Conservation (phyloP, 2,329 filamentous ascomycete genomes). For the Colletotrichum sublineola region DNA sequence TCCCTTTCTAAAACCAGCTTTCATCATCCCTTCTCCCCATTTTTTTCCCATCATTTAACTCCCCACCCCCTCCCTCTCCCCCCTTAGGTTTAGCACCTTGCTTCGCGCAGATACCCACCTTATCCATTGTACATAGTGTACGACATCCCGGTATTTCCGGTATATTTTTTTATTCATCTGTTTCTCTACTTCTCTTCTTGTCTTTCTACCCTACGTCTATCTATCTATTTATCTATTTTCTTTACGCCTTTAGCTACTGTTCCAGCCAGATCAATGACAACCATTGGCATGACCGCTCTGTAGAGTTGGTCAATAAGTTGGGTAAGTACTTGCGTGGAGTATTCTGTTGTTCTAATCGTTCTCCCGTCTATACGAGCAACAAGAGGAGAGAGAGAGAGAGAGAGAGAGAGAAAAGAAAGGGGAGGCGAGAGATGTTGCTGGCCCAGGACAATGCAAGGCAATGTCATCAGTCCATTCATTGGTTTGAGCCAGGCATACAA, state of each 20-base stretch:
- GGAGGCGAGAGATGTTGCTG: background rate
- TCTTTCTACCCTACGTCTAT: too few species aligned
- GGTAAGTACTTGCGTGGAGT: slow-evolving; percentile 10
- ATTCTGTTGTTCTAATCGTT: background rate
- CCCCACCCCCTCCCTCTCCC: background rate
- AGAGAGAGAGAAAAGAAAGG: background rate
- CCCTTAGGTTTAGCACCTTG: background rate
- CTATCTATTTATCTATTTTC: background rate
- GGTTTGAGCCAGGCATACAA: background rate
- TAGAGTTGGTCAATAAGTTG: background rate
- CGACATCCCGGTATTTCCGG: background rate
- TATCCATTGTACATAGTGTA: background rate
- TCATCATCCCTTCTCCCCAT: background rate
- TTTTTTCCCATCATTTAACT: background rate
- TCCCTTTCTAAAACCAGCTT: slow-evolving; percentile 6
- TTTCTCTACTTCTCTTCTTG: background rate
- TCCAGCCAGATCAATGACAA: background rate
- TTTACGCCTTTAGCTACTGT: background rate
- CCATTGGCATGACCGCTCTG: background rate
- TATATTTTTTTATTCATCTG: background rate
- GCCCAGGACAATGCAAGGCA: background rate
- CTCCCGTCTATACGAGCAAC: background rate
- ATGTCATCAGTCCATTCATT: background rate
- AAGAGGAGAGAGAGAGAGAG: background rate
- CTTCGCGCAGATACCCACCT: background rate